Evolutionary conservation across 192 early-diverging fungal genomes (phyloP), one percentile per base, ranked within the genome.

Genomic region (Oehlia diaphana): DNA sequence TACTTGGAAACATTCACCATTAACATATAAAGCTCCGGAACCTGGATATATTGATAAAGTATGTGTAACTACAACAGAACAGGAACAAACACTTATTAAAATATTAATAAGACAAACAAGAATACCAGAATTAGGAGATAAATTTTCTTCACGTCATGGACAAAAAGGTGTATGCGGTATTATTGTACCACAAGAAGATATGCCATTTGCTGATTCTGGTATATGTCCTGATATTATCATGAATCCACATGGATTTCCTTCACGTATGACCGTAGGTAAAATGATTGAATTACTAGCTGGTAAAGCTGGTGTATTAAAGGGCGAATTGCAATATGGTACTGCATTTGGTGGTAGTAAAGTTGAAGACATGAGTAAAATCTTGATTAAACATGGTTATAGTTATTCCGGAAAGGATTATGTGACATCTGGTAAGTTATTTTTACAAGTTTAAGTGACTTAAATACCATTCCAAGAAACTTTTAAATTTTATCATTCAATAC

Each of bases 211-310:
- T 14, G 96, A 98, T 82, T 83, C 89, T 49, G 97, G 97, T 65
- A 90, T 97, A 39, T 90, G 88, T 61, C 97, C 97, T 12, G 97
- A 99, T 80, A 94, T 99, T 73, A 96, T 99, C 87, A 99, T 99
- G 96, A 99, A 99, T 89, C 97, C 97, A 13, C 97, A 99, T 83
- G 96, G 96, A 79, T 97, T 99, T 89, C 97, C 97, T 44, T 95
- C 93, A 37, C 95, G 97, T 86, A 99, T 99, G 97, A 99, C 97
- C 35, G 96, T 99, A 3, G 98, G 98, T 64, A 97, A 99, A 85
- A 97, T 99, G 94, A 97, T 99, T 84, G 98, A 99, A 87, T 86
- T 97, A 82, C 86, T 99, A 61, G 93, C 96, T 2, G 97, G 96
- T 74, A 99, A 99, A 83, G 96, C 96, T 1, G 96, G 97, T 63